Evolutionary conservation across 257 asterid species (phyloP), one percentile per base, ranked within the genome.

Genomic region (Solanum rostratum): DNA sequence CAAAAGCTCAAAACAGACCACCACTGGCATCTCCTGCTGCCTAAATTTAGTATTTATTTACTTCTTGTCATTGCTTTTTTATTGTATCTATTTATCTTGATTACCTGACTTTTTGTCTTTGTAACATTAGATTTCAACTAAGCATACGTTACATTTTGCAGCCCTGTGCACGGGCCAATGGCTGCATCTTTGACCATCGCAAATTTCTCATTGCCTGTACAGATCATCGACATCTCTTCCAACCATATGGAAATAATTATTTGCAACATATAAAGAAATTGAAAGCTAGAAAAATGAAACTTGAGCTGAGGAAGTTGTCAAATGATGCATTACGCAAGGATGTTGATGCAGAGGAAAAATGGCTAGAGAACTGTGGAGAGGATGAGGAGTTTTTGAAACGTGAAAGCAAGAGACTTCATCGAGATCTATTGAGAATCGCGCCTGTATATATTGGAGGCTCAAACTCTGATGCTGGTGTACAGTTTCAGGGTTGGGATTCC

Each of bases 331-430:
- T 85, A 83, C 97, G 98, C 50, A 95, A 92, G 90, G 99, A 97
- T 89, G 78, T 92, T 86, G 99, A 97, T 90, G 96, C 97, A 4
- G 99, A 97, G 90, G 99, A 97, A 86, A 97, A 94, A 85, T 97
- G 97, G 98, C 83, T 97, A 79, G 99, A 95, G 90, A 94, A 94
- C 84, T 94, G 98, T 88, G 99, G 99, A 86, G 99, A 95, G 92
- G 99, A 97, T 89, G 99, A 97, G 92, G 99, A 97, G 81, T 97
- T 97, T 90, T 87, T 93, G 90, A 95, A 92, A 89, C 99, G 99
- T 85, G 99, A 95, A 90, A 93, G 97, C 92, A 97, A 97, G 92
- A 97, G 99, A 90, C 97, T 97, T 86, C 97, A 97, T 80, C 92
- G 99, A 84, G 99, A 97, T 92, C 89, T 97, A 86, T 86, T 85